Evolutionary conservation across 2,329 filamentous ascomycete species (phyloP).

Genomic region (Fusarium papillatum): DNA sequence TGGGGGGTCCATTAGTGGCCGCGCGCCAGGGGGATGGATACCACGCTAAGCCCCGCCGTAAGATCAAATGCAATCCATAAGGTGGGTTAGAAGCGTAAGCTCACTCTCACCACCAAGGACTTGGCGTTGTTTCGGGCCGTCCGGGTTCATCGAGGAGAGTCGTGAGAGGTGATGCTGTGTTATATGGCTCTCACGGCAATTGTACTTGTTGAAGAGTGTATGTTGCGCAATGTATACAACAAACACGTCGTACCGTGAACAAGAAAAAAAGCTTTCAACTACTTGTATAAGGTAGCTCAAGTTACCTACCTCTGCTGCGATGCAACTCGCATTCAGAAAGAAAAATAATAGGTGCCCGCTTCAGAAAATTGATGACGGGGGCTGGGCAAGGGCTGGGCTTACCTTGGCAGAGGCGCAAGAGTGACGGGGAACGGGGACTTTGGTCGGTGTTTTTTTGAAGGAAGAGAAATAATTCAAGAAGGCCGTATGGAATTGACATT

Average conservation of each 20-base stretch:
- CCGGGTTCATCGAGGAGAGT: not conserved
- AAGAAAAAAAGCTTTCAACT: not conserved
- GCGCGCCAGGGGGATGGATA: not conserved
- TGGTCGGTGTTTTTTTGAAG: slow-evolving; percentile 1
- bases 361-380: not conserved
- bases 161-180: too few species aligned
- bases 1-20: not conserved
- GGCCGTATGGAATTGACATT: not conserved
- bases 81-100: not conserved
- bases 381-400: slow-evolving; percentile 30
- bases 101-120: slow-evolving; percentile 1
- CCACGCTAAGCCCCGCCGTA: slow-evolving; percentile 1
- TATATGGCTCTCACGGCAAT: too few species aligned
- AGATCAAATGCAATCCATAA: not conserved
- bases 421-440: slow-evolving; percentile 20
- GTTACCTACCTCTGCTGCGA: not conserved
- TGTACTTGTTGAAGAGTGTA: not conserved
- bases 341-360: not conserved
- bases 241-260: not conserved
- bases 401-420: slow-evolving; percentile 36
- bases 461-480: not conserved
- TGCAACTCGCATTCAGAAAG: not conserved
- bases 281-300: not conserved
- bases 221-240: not conserved
- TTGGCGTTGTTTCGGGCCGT: slow-evolving; percentile 8